Percentiles rank a stretch among this genome's conserved stretches.
Evolutionary conservation across 768 basidiomycete genomes (phyloP).

Genomic region (Mrakia hoshinonis): DNA sequence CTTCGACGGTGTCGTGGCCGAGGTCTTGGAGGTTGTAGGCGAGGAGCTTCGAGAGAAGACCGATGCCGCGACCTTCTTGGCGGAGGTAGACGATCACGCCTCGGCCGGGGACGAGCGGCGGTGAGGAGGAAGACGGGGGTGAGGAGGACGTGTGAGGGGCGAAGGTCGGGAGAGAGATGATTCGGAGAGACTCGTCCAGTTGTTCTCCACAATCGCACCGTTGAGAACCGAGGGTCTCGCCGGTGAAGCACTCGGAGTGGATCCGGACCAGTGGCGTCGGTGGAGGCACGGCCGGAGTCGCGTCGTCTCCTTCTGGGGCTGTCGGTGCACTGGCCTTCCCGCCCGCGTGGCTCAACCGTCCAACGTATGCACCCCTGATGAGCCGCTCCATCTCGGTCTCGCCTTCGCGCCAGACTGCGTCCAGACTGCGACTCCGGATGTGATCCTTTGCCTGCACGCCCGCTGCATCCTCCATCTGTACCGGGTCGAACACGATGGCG

Average conservation of each 20-base stretch:
- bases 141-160: background rate
- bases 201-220: constrained; percentile 99
- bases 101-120: constrained; percentile 58
- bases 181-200: constrained; percentile 89
- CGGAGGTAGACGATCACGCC: constrained; percentile 91
- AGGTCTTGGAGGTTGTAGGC: constrained; percentile 98
- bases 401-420: constrained; percentile 67
- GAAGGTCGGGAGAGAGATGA: constrained; percentile 33
- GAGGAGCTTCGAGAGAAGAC: constrained; percentile 84
- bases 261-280: constrained; percentile 74
- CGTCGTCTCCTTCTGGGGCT: background rate
- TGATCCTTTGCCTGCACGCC: constrained; percentile 43
- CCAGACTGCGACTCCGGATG: constrained; percentile 73
- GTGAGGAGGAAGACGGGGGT: background rate
- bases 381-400: constrained; percentile 94
- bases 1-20: constrained; percentile 96
- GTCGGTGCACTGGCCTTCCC: constrained; percentile 11
- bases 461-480: constrained; percentile 50
- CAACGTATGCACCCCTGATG: constrained; percentile 85
- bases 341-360: constrained; percentile 47
- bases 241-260: constrained; percentile 97
- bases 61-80: constrained; percentile 96
- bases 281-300: background rate
- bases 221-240: constrained; percentile 95
- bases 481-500: constrained; percentile 85